These are phyloP conservation scores for Hymenoscyphus linearis DNA, from an alignment of 2,329 filamentous ascomycete species.

Conservation along the genomic window DNA sequence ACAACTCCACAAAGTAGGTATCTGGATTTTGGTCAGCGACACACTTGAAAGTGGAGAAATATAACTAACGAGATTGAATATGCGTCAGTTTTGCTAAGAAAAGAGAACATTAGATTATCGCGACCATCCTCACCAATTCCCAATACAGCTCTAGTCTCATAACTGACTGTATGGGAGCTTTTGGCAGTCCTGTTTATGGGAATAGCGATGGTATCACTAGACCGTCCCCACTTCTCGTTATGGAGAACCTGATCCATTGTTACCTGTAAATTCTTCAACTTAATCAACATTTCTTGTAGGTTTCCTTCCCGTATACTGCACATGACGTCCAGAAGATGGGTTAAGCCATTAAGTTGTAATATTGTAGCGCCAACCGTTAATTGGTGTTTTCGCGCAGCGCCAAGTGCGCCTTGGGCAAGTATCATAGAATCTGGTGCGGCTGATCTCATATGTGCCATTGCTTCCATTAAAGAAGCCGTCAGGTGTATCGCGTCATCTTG, in stretches of 20 bases:
- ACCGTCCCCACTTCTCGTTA: conserved; percentile 31
- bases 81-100: conserved; percentile 55
- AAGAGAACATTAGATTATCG: conserved; percentile 55
- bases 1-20: conserved; percentile 29
- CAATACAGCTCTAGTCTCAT: conserved; percentile 52
- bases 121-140: conserved; percentile 40
- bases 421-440: conserved; percentile 62
- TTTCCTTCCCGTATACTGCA: conserved; percentile 62
- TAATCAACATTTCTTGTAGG: conserved; percentile 50
- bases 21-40: conserved; percentile 11
- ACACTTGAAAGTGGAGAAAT: background rate
- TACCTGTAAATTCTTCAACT: conserved; percentile 57
- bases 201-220: conserved; percentile 44
- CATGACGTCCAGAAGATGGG: conserved; percentile 63
- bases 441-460: conserved; percentile 61
- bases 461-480: conserved; percentile 62
- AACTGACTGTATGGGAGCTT: conserved; percentile 47
- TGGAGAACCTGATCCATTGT: conserved; percentile 52
- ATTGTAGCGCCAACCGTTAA: conserved; percentile 58
- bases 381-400: conserved; percentile 68
- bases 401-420: conserved; percentile 66
- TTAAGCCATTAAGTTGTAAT: conserved; percentile 60
- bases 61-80: conserved; percentile 31
- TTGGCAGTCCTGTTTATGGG: conserved; percentile 49
- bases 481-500: conserved; percentile 61